Evolutionary conservation across 345 rosid genomes (phyloP).

Genomic region (Nasturtium officinale): DNA sequence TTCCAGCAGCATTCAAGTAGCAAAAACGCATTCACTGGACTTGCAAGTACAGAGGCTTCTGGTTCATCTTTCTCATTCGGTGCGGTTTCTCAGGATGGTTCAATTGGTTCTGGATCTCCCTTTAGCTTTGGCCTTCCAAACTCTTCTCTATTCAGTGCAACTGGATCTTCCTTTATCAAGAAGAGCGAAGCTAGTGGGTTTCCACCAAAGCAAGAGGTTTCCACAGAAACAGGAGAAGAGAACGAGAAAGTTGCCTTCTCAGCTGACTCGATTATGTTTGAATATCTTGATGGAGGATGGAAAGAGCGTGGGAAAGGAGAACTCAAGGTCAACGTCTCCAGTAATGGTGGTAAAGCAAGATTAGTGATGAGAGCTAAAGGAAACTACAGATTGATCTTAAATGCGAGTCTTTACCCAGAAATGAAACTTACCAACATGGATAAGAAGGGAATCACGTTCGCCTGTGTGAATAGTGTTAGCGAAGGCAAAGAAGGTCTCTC

Average conservation of each 20-base stretch:
- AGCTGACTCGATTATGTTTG: conserved; percentile 79
- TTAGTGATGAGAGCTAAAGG: conserved; percentile 91
- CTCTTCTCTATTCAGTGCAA: conserved; percentile 57
- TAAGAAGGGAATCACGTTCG: conserved; percentile 90
- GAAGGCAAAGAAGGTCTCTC: conserved; percentile 73
- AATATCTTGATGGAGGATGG: conserved; percentile 74
- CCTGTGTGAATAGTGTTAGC: conserved; percentile 69
- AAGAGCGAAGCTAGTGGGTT: conserved; percentile 64
- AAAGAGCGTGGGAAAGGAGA: conserved; percentile 99
- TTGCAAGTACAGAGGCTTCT: conserved; percentile 88
- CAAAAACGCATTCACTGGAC: conserved; percentile 93
- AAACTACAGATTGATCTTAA: conserved; percentile 82
- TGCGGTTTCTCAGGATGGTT: conserved; percentile 54
- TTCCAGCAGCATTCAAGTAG: conserved; percentile 94
- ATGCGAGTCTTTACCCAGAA: conserved; percentile 85
- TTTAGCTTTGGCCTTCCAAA: conserved; percentile 60
- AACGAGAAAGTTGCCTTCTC: conserved; percentile 76
- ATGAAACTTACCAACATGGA: conserved; percentile 96
- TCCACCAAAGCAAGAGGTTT: conserved; percentile 76
- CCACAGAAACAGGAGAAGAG: conserved; percentile 93
- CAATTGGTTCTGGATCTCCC: conserved; percentile 52
- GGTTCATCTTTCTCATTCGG: conserved; percentile 72
- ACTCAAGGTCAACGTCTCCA: conserved; percentile 75
- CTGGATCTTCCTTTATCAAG: conserved; percentile 55
- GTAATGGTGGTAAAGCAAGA: conserved; percentile 66